Evolutionary conservation across 2,329 filamentous ascomycete species (phyloP).

Genomic region (Apiospora marii): DNA sequence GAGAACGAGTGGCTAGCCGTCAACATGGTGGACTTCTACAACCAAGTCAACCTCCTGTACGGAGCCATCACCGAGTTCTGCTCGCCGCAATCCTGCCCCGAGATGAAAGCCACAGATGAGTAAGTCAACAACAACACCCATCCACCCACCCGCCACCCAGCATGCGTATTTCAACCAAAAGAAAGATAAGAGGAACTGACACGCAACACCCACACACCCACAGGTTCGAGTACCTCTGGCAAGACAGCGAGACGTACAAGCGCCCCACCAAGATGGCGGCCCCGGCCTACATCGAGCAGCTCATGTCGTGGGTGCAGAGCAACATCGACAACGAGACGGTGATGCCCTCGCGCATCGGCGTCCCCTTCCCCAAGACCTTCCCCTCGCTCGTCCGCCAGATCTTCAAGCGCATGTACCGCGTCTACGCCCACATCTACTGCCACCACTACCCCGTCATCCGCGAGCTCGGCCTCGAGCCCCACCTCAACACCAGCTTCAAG

Average conservation of each 20-base stretch:
- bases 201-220: slow-evolving; percentile 22
- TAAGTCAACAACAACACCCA: slow-evolving; percentile 51
- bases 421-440: slow-evolving; percentile 99
- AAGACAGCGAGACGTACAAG: slow-evolving; percentile 93
- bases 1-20: slow-evolving; percentile 98
- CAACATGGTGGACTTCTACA: slow-evolving; percentile 99
- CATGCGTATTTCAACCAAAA: neutral
- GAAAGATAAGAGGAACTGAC: neutral
- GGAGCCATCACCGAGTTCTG: slow-evolving; percentile 99
- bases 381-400: slow-evolving; percentile 88
- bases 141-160: neutral
- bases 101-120: slow-evolving; percentile 99
- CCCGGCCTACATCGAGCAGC: slow-evolving; percentile 95
- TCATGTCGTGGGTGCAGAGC: slow-evolving; percentile 96
- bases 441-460: slow-evolving; percentile 98
- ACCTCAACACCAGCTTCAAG: slow-evolving; percentile 99
- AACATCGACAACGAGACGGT: slow-evolving; percentile 96
- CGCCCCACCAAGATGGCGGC: slow-evolving; percentile 98
- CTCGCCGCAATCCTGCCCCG: slow-evolving; percentile 93
- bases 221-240: slow-evolving; percentile 98
- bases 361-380: slow-evolving; percentile 95
- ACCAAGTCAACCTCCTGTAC: slow-evolving; percentile 98
- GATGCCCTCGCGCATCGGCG: slow-evolving; percentile 93
- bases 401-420: slow-evolving; percentile 98
- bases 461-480: slow-evolving; percentile 92